phyloP scores from a whole-genome alignment of 2,329 filamentous ascomycete genomes.

The Alternaria sp. region DNA sequence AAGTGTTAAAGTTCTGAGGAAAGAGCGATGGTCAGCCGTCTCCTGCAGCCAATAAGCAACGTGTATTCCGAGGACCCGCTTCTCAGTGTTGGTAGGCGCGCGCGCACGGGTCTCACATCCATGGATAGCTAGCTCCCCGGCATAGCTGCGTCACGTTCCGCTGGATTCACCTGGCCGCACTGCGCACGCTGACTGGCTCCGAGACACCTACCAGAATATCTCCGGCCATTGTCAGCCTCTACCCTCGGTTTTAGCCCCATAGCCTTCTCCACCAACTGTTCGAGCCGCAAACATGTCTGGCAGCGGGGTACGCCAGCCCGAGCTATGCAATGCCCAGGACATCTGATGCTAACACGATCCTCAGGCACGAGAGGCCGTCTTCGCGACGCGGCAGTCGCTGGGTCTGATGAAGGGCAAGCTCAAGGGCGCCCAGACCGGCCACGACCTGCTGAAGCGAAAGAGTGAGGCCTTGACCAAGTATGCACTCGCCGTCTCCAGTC shows the following conservation, averaged over 20 bases:
- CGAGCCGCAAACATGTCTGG: constrained; percentile 57
- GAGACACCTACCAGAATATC: constrained; percentile 4
- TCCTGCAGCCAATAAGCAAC: constrained; percentile 14
- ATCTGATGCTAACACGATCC: constrained; percentile 28
- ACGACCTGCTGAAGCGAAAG: constrained; percentile 95
- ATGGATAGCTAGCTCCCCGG: constrained; percentile 12
- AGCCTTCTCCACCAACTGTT: constrained; percentile 2
- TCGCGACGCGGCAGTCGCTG: constrained; percentile 95
- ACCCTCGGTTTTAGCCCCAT: background rate
- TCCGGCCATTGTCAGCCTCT: constrained; percentile 5
- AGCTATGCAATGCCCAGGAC: constrained; percentile 22
- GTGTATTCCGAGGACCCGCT: constrained; percentile 7
- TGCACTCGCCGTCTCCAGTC: constrained; percentile 32
- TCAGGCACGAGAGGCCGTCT: constrained; percentile 93
- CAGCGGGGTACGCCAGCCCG: constrained; percentile 53
- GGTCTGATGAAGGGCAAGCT: constrained; percentile 98
- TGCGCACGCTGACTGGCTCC: constrained; percentile 9
- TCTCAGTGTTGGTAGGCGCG: constrained; percentile 23
- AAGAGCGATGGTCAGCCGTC: constrained; percentile 18
- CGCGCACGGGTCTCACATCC: background rate
- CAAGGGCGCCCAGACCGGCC: constrained; percentile 78
- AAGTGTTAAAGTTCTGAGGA: constrained; percentile 25
- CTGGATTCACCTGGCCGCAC: constrained; percentile 5
- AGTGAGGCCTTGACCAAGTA: constrained; percentile 98
- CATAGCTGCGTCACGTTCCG: constrained; percentile 28